Evolutionary conservation across 306 rosid genomes (phyloP).

Genomic region (Abrus pulchellus): DNA sequence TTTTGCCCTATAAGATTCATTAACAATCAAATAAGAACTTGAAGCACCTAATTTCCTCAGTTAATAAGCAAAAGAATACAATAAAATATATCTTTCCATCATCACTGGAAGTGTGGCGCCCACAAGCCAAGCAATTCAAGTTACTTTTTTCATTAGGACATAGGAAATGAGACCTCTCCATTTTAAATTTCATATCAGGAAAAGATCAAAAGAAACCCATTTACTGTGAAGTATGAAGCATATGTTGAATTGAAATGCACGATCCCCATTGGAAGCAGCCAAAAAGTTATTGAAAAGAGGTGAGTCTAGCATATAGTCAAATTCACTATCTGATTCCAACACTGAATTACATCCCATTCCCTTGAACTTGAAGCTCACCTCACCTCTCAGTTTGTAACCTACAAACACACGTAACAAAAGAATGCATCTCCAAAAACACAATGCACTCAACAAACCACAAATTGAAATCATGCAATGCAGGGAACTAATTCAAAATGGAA

Average conservation of each 20-base stretch:
- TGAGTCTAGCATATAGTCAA: constrained; percentile 17
- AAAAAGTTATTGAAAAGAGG: constrained; percentile 7
- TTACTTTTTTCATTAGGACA: constrained; percentile 3
- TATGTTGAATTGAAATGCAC: constrained; percentile 35
- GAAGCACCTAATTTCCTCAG: constrained; percentile 37
- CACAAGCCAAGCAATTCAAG: constrained; percentile 36
- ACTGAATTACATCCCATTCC: constrained; percentile 12
- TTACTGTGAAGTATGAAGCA: constrained; percentile 21
- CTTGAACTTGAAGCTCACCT: background rate
- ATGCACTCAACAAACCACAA: constrained; percentile 25
- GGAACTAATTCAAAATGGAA: constrained; percentile 24
- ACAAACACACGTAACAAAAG: background rate
- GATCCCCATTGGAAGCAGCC: constrained; percentile 3
- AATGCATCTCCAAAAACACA: constrained; percentile 1
- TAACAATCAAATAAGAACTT: constrained; percentile 45
- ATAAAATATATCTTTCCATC: constrained; percentile 22
- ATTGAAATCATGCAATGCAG: constrained; percentile 22
- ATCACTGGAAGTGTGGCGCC: constrained; percentile 6
- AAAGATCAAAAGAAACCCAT: constrained; percentile 21
- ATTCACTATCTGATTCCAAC: background rate
- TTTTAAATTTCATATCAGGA: constrained; percentile 11
- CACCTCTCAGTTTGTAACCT: background rate
- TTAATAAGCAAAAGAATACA: constrained; percentile 26
- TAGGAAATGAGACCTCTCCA: constrained; percentile 29
- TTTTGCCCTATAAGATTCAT: constrained; percentile 76